Conservation (phyloP, 148 eudicot genomes). For the Rhododendron kiyosumense region DNA sequence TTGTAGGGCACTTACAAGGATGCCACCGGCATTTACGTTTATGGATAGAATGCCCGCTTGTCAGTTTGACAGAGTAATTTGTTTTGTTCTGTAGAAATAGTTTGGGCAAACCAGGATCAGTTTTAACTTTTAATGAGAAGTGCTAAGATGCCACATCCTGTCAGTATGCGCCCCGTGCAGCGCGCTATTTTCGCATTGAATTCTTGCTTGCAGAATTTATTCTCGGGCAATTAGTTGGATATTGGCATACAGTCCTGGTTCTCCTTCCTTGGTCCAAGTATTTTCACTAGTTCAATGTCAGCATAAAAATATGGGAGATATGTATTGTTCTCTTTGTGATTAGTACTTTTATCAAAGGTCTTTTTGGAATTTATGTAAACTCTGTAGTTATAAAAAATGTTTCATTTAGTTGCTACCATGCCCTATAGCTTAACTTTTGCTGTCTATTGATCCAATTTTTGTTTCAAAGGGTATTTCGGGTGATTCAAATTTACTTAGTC, state of each 20-base stretch:
- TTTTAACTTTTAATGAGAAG: background rate
- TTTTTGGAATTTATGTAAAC: background rate
- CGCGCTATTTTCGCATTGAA: background rate
- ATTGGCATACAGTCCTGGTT: background rate
- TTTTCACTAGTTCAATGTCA: background rate
- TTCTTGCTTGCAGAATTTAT: background rate
- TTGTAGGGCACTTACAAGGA: background rate
- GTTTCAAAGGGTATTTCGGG: too few relatives aligned
- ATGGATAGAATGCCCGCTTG: background rate
- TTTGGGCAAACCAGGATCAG: background rate
- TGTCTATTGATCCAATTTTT: background rate
- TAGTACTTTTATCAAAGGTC: background rate
- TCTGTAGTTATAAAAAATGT: background rate
- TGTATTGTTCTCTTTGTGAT: background rate
- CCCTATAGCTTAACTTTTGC: background rate
- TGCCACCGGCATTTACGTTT: background rate
- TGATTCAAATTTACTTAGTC: background rate
- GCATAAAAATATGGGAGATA: background rate
- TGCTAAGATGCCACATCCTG: background rate
- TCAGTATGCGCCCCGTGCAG: background rate
- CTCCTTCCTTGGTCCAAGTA: background rate
- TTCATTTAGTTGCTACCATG: background rate
- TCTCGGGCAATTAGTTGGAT: background rate
- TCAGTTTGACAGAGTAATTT: background rate
- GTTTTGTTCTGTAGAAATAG: background rate